These are phyloP conservation scores for Byssoonygena ceratinophila DNA, from an alignment of 2,329 filamentous ascomycete species.

Conservation along the genomic window DNA sequence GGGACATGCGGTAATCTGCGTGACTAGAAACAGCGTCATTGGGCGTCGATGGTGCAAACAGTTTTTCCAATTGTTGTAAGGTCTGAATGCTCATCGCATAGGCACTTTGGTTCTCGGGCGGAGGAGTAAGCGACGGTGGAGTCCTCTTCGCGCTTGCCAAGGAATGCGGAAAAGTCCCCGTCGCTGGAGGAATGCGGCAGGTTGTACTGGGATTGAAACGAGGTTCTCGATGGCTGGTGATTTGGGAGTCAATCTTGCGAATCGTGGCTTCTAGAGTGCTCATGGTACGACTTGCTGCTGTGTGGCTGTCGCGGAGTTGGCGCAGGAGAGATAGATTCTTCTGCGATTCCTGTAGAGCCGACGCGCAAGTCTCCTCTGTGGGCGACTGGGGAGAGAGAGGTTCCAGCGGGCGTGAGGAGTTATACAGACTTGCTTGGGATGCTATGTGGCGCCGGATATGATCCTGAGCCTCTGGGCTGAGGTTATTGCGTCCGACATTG, in stretches of 20 bases:
- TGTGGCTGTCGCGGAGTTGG: conserved; percentile 10
- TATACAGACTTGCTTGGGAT: background rate
- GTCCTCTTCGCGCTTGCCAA: background rate
- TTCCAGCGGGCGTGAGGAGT: background rate
- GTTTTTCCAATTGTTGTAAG: conserved; percentile 12
- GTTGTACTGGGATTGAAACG: background rate
- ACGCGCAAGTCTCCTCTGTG: background rate
- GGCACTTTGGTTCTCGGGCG: conserved; percentile 6
- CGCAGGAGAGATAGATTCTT: conserved; percentile 1
- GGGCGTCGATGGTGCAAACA: conserved; percentile 4
- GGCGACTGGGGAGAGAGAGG: conserved; percentile 6
- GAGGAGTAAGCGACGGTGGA: conserved; percentile 8
- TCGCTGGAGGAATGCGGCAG: background rate
- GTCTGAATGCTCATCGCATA: conserved; percentile 3
- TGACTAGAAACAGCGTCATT: background rate
- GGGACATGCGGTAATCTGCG: background rate
- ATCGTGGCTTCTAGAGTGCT: conserved; percentile 9
- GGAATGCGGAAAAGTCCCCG: background rate
- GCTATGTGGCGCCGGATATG: background rate
- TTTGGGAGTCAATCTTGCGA: conserved; percentile 6
- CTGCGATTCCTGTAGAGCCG: background rate
- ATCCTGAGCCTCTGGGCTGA: conserved; percentile 1
- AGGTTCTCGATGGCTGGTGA: background rate
- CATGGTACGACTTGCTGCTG: conserved; percentile 2
- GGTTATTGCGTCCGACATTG: background rate